Base-by-base conservation (phyloP, 2,329 filamentous ascomycete species). In the Neopestalotiopsis clavispora region DNA sequence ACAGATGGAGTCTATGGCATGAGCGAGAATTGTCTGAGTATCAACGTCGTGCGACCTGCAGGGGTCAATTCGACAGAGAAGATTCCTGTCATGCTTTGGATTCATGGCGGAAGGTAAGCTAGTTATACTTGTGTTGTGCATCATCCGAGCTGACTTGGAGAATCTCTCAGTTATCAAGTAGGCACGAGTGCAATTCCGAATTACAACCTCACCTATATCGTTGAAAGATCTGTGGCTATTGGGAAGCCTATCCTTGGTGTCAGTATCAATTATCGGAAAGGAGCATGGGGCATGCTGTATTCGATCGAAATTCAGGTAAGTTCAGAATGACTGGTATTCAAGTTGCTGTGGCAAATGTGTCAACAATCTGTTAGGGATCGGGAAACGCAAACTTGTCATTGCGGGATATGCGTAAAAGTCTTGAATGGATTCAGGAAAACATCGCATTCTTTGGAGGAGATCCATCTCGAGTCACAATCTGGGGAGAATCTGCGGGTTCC, bases 161-260 rank as follows among this genome's bases (percentile, higher is more conserved):
- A 30, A 30, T 59, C 12, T 63, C 10, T 58, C 23, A 42, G 67
- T 14, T 77, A 76, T 59, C 74, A 76, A 62, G 73, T 70, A 38
- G 75, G 76, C 6, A 73, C 73, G 32, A 74, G 72, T 61, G 70
- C 71, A 74, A 81, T 86, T 67, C 74, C 83, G 38, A 81, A 87
- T 42, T 91, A 91, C 74, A 90, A 91, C 72, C 81, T 90, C 65
- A 87, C 86, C n/a, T 87, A 85, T 67, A 83, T 90, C 52, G 85
- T 90, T 1, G 74, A 81, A 49, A 81, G 83, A 56, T 81, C 83
- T 0, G 79, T 81, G 3, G 74, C 78, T 4, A 82, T 84, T 14
- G 80, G 80, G 69, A 81, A 83, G 69, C 84, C 83, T 0, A 78
- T 87, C 65, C 81, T 86, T 62, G 83, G 78, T 0, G 82, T 85